These are phyloP conservation scores for Nemania diffusa DNA, from an alignment of 2,329 filamentous ascomycete genomes.

Conservation along the genomic window DNA sequence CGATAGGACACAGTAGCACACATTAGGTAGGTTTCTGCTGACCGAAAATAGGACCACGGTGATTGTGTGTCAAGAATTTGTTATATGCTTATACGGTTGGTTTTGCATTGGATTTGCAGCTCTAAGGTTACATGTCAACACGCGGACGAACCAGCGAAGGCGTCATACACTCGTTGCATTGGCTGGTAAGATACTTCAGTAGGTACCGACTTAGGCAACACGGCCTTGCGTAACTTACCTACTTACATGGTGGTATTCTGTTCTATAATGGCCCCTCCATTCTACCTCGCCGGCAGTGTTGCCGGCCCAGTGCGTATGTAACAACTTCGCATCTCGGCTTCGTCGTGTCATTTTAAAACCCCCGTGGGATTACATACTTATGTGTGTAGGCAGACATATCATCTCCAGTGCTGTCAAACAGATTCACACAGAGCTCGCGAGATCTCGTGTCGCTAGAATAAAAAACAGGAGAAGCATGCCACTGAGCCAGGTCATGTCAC, in stretches of 20 bases:
- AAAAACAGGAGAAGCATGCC: neutral
- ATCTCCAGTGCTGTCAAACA: too few species aligned
- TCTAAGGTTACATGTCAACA: neutral
- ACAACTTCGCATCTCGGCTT: neutral
- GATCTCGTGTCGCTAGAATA: neutral
- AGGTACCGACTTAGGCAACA: neutral
- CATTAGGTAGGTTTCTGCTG: neutral
- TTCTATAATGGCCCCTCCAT: neutral
- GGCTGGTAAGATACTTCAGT: neutral
- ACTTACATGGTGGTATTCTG: too few species aligned
- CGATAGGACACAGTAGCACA: neutral
- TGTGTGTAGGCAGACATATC: too few species aligned
- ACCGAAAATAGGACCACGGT: neutral
- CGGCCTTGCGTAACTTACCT: neutral
- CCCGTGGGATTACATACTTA: too few species aligned
- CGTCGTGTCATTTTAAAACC: neutral
- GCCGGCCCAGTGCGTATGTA: neutral
- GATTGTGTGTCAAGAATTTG: neutral
- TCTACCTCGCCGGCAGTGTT: too few species aligned
- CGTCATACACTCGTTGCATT: neutral
- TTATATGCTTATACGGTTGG: neutral
- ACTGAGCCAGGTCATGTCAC: neutral
- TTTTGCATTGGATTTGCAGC: neutral
- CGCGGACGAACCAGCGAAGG: slow-evolving; percentile 4
- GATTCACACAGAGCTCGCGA: neutral